These are phyloP conservation scores for Linanthus parryae DNA, from an alignment of 148 eudicot genomes.

Conservation along the genomic window DNA sequence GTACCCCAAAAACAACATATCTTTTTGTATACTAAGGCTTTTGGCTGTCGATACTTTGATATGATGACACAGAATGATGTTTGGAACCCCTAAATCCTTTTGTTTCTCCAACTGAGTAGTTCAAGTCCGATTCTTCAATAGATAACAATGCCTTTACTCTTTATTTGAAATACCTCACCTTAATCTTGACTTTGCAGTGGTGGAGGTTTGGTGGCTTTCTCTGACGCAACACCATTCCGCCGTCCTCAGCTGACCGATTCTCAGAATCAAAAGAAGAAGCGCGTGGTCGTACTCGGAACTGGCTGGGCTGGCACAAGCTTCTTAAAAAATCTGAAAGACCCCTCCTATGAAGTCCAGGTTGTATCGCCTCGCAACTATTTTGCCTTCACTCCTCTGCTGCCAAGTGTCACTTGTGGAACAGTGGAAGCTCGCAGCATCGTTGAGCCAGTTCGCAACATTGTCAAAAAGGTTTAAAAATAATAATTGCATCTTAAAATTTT, in stretches of 20 bases:
- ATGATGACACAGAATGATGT: too few relatives aligned
- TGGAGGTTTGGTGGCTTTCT: slow-evolving; percentile 54
- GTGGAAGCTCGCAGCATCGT: slow-evolving; percentile 72
- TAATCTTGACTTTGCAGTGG: slow-evolving; percentile 28
- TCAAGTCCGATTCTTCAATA: neutral
- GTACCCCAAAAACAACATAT: too few relatives aligned
- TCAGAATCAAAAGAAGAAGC: slow-evolving; percentile 56
- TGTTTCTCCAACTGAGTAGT: neutral
- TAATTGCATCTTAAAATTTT: too few relatives aligned
- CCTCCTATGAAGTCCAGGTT: slow-evolving; percentile 50
- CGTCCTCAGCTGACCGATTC: slow-evolving; percentile 19
- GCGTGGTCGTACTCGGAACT: slow-evolving; percentile 83
- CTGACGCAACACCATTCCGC: slow-evolving; percentile 35
- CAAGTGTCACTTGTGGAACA: slow-evolving; percentile 65
- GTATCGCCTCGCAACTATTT: slow-evolving; percentile 64
- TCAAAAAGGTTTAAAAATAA: slow-evolving; percentile 33
- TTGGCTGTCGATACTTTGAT: neutral
- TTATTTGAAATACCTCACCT: neutral
- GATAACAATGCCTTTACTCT: neutral
- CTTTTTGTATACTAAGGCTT: neutral
- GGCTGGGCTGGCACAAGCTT: slow-evolving; percentile 98
- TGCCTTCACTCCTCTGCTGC: slow-evolving; percentile 56
- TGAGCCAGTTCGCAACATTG: slow-evolving; percentile 56
- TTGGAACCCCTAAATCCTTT: neutral
- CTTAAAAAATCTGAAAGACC: slow-evolving; percentile 57